Conservation (phyloP, 2,329 filamentous ascomycete species). For the Podosphaera xanthii region DNA sequence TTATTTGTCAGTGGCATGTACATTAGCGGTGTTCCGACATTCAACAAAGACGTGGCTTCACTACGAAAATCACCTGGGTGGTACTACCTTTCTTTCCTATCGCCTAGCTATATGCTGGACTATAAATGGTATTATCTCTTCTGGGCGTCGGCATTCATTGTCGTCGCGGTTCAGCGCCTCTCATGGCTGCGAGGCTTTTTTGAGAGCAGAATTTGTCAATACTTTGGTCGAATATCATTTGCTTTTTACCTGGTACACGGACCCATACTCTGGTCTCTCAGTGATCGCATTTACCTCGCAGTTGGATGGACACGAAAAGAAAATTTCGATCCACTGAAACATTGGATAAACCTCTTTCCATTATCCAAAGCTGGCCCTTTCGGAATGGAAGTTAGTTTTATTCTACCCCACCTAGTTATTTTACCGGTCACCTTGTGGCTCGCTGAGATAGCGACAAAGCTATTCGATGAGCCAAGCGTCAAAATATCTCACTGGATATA, state of each 20-base stretch:
- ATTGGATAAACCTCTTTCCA: slow-evolving; percentile 38
- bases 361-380: slow-evolving; percentile 39
- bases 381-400: slow-evolving; percentile 36
- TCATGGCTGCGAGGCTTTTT: slow-evolving; percentile 35
- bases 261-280: slow-evolving; percentile 33
- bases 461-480: slow-evolving; percentile 39
- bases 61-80: slow-evolving; percentile 29
- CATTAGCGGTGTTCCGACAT: slow-evolving; percentile 37
- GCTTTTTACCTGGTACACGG: slow-evolving; percentile 42
- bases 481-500: slow-evolving; percentile 34
- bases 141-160: slow-evolving; percentile 33
- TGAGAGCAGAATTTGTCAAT: slow-evolving; percentile 34
- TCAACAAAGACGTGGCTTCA: slow-evolving; percentile 24
- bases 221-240: slow-evolving; percentile 38
- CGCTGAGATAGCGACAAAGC: slow-evolving; percentile 31
- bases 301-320: slow-evolving; percentile 29
- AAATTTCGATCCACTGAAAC: slow-evolving; percentile 23
- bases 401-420: slow-evolving; percentile 35
- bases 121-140: slow-evolving; percentile 48
- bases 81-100: slow-evolving; percentile 24
- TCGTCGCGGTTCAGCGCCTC: slow-evolving; percentile 33
- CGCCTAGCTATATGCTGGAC: slow-evolving; percentile 42
- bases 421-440: slow-evolving; percentile 35
- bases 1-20: slow-evolving; percentile 29
- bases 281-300: slow-evolving; percentile 39